Evolutionary conservation across 257 asterid genomes (phyloP).

Genomic region (Datura wrightii): DNA sequence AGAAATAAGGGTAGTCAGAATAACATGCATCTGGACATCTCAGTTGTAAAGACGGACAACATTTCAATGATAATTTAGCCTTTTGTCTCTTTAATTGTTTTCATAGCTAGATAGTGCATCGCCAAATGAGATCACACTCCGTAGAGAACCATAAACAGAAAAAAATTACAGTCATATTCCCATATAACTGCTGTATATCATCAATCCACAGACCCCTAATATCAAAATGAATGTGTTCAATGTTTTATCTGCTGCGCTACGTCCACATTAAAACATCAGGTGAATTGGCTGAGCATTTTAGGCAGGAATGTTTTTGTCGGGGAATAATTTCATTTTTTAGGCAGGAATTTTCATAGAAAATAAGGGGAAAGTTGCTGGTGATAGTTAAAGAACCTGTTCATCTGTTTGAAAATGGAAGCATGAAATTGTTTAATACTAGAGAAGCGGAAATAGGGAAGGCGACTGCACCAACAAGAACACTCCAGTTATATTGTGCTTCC

Average conservation of each 20-base stretch:
- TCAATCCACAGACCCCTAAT: not conserved
- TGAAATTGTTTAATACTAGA: slow-evolving; percentile 17
- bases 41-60: not conserved
- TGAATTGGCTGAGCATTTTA: not conserved
- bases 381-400: not conserved
- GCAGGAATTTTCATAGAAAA: not conserved
- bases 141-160: not conserved
- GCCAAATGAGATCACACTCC: not conserved
- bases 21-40: not conserved
- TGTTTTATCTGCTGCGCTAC: not conserved
- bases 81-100: not conserved
- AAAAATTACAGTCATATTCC: not conserved
- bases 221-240: not conserved
- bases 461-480: not conserved
- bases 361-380: not conserved
- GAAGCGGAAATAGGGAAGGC: not conserved
- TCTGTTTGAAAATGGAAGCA: not conserved
- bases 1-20: not conserved
- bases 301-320: not conserved
- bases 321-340: not conserved
- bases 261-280: not conserved
- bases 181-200: not conserved
- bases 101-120: not conserved
- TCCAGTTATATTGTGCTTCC: not conserved
- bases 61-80: not conserved